Base-by-base conservation (phyloP, 768 basidiomycete genomes). In the Kondoa subrosea region DNA sequence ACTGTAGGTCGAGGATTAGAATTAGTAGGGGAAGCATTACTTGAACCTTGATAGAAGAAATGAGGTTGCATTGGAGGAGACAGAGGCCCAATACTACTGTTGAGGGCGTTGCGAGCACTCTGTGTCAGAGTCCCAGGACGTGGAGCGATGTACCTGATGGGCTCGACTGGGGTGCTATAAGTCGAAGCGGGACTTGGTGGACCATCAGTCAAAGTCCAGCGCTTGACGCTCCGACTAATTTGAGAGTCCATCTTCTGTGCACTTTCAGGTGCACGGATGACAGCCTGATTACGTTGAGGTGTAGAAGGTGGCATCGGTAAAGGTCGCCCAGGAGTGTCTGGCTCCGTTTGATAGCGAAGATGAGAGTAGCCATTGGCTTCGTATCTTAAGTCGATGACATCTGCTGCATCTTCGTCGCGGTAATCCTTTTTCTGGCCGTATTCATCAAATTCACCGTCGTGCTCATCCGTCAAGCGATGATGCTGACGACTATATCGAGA, bases 21-120 rank as follows among this genome's bases (percentile, higher is more conserved):
- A n/a, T n/a, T n/a, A n/a, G n/a, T n/a, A n/a, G n/a, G n/a, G n/a
- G n/a, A n/a, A n/a, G n/a, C n/a, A n/a, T n/a, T n/a, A n/a, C n/a
- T n/a, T n/a, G 61, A 3, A 8, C 61, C 33, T 27, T 27, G 33
- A 33, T 63, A 63, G 29, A 63, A 63, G 16, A 63, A 63, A 32
- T 63, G 61, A 17, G 61, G 61, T 32, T 27, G 27, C 12, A 63
- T 27, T 14, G 61, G 61, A 27, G 61, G 61, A 27, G 61, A 63
- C 3, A 63, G 61, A 3, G 61, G 61, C n/a, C 29, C 30, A 32
- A 27, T n/a, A n/a, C 16, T 32, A 31, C 33, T 32, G 16, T 27
- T 27, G 3, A 33, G 12, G 3, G 61, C 27, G 12, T 63, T 63
- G 29, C 27, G 61, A 29, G 61, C 29, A 63, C 29, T 21, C 29